These are phyloP conservation scores for Avena insularis DNA, from an alignment of 176 grass and related monocot genomes.

Conservation along the genomic window DNA sequence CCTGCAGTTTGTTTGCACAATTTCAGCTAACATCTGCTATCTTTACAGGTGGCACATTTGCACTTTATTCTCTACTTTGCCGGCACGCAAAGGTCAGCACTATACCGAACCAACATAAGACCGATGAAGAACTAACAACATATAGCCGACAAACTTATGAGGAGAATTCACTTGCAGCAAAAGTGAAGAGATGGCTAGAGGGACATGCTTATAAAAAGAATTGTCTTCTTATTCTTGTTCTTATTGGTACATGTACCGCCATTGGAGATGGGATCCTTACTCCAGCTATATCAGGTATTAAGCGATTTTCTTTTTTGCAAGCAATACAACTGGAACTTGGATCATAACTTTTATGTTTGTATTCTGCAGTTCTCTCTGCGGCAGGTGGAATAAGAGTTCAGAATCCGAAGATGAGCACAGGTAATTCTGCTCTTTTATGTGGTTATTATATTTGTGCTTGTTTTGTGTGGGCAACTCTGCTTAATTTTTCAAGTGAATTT, in stretches of 20 bases:
- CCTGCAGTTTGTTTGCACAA: constrained; percentile 1
- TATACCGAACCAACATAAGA: constrained; percentile 92
- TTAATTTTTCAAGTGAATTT: constrained; percentile 14
- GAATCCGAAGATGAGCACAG: constrained; percentile 76
- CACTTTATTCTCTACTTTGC: constrained; percentile 91
- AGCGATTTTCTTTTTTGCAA: background rate
- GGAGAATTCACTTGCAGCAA: constrained; percentile 80
- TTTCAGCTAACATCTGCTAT: constrained; percentile 31
- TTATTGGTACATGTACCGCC: constrained; percentile 82
- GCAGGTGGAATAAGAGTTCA: constrained; percentile 89
- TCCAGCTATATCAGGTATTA: constrained; percentile 87
- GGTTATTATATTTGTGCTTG: constrained; percentile 29
- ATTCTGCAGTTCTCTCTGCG: constrained; percentile 83
- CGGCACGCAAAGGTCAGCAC: constrained; percentile 84
- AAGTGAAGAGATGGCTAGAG: constrained; percentile 84
- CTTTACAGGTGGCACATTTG: constrained; percentile 84
- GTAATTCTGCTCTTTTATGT: constrained; percentile 47
- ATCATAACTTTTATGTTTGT: constrained; percentile 38
- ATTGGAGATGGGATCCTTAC: constrained; percentile 90
- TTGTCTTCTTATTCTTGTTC: constrained; percentile 74
- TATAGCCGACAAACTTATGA: constrained; percentile 86
- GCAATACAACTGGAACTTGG: constrained; percentile 20
- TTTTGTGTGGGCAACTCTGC: constrained; percentile 27
- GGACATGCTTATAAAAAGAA: constrained; percentile 70
- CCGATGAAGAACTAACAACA: constrained; percentile 86